Conservation (phyloP, 257 asterid species). For the Scutellaria minor region DNA sequence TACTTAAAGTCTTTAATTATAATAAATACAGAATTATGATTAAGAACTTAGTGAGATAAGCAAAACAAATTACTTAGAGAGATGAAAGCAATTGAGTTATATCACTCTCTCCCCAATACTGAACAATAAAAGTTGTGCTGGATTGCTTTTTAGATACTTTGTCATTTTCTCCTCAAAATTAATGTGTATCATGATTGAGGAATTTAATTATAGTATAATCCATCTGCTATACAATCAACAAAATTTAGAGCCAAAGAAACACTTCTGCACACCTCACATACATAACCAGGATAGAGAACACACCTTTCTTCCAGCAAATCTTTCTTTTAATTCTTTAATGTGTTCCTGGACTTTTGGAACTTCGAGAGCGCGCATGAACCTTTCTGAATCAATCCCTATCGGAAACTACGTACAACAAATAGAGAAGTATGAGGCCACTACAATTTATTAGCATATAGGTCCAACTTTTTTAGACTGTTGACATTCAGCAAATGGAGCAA, state of each 20-base stretch:
- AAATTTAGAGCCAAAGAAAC: constrained; percentile 1
- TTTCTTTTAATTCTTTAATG: constrained; percentile 68
- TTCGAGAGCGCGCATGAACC: constrained; percentile 87
- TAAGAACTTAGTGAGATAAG: constrained; percentile 11
- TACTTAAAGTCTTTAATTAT: background rate
- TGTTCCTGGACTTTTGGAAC: constrained; percentile 58
- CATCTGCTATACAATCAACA: constrained; percentile 20
- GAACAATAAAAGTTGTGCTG: constrained; percentile 17
- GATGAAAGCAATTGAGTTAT: constrained; percentile 8
- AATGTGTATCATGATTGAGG: background rate
- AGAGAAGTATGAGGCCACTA: constrained; percentile 31
- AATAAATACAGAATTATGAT: constrained; percentile 15
- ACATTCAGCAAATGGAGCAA: constrained; percentile 29
- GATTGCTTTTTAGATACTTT: constrained; percentile 16
- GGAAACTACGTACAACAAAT: constrained; percentile 67
- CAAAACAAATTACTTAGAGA: constrained; percentile 20
- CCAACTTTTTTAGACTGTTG: background rate
- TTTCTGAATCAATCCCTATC: constrained; percentile 89
- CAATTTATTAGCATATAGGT: constrained; percentile 25
- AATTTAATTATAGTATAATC: constrained; percentile 7
- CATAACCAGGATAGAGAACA: constrained; percentile 26
- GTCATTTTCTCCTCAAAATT: constrained; percentile 1
- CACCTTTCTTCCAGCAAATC: constrained; percentile 93
- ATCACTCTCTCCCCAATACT: constrained; percentile 19
- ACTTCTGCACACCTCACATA: background rate